Percentiles rank a stretch among this genome's conserved stretches.
phyloP scores from a whole-genome alignment of 2,329 filamentous ascomycete genomes.

The Pestalotiopsis sp. region DNA sequence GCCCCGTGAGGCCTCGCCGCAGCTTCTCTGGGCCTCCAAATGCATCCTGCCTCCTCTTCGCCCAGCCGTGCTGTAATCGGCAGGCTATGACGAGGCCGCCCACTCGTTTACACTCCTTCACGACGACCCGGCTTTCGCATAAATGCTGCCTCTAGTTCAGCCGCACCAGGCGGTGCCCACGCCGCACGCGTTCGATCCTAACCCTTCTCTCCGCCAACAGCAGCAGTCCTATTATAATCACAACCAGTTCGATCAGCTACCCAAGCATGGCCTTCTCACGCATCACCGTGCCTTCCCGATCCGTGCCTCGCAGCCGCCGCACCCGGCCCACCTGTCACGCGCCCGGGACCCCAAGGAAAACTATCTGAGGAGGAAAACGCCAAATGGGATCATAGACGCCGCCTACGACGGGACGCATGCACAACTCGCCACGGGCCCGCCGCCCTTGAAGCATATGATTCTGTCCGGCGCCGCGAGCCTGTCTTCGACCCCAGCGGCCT shows the following conservation, averaged over 20 bases:
- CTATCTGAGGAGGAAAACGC: conserved; percentile 87
- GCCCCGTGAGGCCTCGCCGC: neutral
- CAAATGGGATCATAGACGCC: conserved; percentile 87
- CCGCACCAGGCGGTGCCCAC: conserved; percentile 54
- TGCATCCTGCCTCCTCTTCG: conserved; percentile 37
- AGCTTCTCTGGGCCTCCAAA: conserved; percentile 30
- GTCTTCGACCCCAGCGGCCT: conserved; percentile 21
- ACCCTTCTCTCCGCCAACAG: conserved; percentile 14
- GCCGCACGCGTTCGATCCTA: conserved; percentile 39
- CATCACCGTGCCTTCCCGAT: conserved; percentile 37
- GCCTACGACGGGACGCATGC: conserved; percentile 86
- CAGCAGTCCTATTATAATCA: conserved; percentile 13
- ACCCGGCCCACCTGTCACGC: conserved; percentile 28
- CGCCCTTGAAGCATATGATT: conserved; percentile 81
- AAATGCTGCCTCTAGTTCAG: conserved; percentile 55
- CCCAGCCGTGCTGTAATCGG: conserved; percentile 44
- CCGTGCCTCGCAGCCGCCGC: conserved; percentile 36
- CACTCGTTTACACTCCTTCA: conserved; percentile 22
- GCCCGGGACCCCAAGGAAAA: conserved; percentile 60
- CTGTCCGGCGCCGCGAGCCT: conserved; percentile 57
- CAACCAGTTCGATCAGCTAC: conserved; percentile 15
- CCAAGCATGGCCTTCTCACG: conserved; percentile 21
- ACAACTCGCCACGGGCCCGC: conserved; percentile 72
- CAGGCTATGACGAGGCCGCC: conserved; percentile 44
- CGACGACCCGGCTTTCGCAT: conserved; percentile 7